phyloP scores from a whole-genome alignment of 805 yeast species.

The Brettanomyces naardenensis region DNA sequence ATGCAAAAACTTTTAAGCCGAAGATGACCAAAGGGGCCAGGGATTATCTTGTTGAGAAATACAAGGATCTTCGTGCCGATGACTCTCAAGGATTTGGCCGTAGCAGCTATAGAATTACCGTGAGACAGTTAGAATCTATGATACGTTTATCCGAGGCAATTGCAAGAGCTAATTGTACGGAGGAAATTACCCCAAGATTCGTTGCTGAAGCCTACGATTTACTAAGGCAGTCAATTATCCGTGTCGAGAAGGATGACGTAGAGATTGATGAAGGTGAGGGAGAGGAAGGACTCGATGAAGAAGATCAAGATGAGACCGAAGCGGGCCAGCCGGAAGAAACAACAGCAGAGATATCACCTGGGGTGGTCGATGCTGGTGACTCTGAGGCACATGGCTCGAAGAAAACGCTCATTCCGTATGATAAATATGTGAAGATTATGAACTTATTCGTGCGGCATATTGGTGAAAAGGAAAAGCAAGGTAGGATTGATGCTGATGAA shows the following conservation, averaged over 20 bases:
- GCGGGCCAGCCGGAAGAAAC: constrained; percentile 7
- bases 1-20: constrained; percentile 91
- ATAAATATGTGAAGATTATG: constrained; percentile 79
- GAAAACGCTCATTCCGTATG: constrained; percentile 62
- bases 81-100: constrained; percentile 86
- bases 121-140: constrained; percentile 92
- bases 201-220: constrained; percentile 92
- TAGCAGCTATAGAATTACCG: constrained; percentile 89
- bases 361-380: constrained; percentile 4
- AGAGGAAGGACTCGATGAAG: constrained; percentile 22
- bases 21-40: constrained; percentile 76
- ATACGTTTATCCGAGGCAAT: constrained; percentile 91
- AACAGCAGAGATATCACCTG: background rate
- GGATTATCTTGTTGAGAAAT: constrained; percentile 63
- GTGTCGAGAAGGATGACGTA: constrained; percentile 90
- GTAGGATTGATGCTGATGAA: constrained; percentile 45
- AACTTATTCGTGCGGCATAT: constrained; percentile 60
- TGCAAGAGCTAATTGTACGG: constrained; percentile 94
- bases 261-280: constrained; percentile 66
- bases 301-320: constrained; percentile 12
- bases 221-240: constrained; percentile 82
- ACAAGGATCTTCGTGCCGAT: constrained; percentile 79
- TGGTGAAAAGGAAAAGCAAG: constrained; percentile 23
- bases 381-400: constrained; percentile 8
- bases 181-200: constrained; percentile 71